Evolutionary conservation across 306 rosid species (phyloP), one percentile per base, ranked within the genome.

Genomic region (Vigna radiata): DNA sequence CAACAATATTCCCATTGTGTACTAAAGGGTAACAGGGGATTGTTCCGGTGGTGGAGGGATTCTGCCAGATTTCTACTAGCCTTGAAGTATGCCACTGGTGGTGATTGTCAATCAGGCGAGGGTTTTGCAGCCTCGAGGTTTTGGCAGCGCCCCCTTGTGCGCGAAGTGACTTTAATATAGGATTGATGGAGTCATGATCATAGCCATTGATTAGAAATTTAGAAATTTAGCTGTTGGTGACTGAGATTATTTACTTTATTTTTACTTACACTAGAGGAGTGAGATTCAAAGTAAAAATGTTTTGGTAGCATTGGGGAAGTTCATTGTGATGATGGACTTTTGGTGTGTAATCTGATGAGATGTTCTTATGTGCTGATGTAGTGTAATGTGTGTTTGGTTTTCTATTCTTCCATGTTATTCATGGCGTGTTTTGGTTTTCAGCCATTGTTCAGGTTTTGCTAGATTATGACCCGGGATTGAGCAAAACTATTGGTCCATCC

Each of bases 381-480:
- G 50, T 61, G 76, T 41, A 27, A 23, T 49, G 61, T 59, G 61
- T 21, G 17, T 39, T 65, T 18, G 33, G 13, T 75, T 36, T 68
- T 59, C 44, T 25, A 43, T 56, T 70, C 61, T 67, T 75, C 25
- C 23, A 10, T 33, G 29, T 82, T 80, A 84, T 77, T 77, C 48
- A 61, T 48, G 5, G 25, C 56, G 16, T 23, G 36, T 72, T 67
- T 73, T 83, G 21, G 25, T 50, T 72, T 77, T 81, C 92, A 96
- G 99, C 93, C 55, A 91, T 92, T 54, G 98, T 96, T 49, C 90
- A 88, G 91, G 97, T 82, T 76, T 87, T 96, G 21, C 88, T 96
- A 43, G 94, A 91, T 63, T 89, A 87, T 63, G 93, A 89, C 21
- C 90, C 89, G 4, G 88, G 89, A 58, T 82, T 96, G 72, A 86